These are phyloP conservation scores for Xanthoconium separans DNA, from an alignment of 1,284 basidiomycete species.

Conservation along the genomic window DNA sequence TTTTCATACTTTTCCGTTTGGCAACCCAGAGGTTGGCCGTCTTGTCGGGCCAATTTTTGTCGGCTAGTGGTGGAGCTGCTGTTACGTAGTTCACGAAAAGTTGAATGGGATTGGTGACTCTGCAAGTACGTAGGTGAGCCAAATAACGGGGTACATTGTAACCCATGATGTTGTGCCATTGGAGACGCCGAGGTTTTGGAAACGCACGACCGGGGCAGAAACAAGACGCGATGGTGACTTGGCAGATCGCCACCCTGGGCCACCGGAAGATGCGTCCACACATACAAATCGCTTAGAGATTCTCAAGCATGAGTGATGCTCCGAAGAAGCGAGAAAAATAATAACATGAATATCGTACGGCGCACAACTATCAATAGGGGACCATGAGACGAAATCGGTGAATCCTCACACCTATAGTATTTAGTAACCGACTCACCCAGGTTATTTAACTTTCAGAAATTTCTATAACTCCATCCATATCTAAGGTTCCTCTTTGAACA, in stretches of 20 bases:
- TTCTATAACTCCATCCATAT: constrained; percentile 43
- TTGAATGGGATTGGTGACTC: neutral
- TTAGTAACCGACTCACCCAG: constrained; percentile 10
- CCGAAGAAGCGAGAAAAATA: neutral
- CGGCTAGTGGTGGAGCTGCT: constrained; percentile 11
- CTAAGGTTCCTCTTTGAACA: constrained; percentile 58
- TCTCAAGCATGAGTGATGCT: neutral
- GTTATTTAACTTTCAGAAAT: constrained; percentile 25
- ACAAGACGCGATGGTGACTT: neutral
- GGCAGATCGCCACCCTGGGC: neutral
- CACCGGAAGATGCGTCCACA: neutral
- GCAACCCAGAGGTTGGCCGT: neutral
- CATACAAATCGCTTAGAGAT: neutral
- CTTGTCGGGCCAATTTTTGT: neutral
- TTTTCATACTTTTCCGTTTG: constrained; percentile 5
- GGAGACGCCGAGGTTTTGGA: neutral
- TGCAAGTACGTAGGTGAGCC: neutral
- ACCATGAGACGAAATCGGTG: neutral
- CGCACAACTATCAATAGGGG: no score
- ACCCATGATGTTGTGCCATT: neutral
- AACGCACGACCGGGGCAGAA: neutral
- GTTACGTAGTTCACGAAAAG: constrained; percentile 16
- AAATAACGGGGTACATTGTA: neutral
- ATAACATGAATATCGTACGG: constrained; percentile 13
- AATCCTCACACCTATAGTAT: neutral